A percentile compares a stretch with the other conserved stretches of the same genome.
Evolutionary conservation across 2,329 filamentous ascomycete species (phyloP).

Genomic region (Uncinocarpus reesii): DNA sequence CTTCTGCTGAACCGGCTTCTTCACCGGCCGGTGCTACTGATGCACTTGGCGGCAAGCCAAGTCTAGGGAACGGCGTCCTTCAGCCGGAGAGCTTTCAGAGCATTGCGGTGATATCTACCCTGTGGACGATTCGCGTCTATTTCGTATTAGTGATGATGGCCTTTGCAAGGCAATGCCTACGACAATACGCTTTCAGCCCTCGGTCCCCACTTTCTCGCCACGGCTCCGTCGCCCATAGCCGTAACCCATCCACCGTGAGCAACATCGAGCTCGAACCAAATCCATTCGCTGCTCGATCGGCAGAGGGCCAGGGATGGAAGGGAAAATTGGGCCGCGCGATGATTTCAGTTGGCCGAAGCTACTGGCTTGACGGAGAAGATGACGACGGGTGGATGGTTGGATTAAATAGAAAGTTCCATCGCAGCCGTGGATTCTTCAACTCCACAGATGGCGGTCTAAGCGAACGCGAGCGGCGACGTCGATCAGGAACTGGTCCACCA

Average conservation of each 20-base stretch:
- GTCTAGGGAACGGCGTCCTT: conserved; percentile 54
- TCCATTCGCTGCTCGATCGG: conserved; percentile 58
- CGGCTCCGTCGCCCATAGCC: conserved; percentile 25
- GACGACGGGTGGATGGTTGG: conserved; percentile 58
- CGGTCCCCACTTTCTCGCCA: conserved; percentile 23
- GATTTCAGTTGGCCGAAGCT: conserved; percentile 61
- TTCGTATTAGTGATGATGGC: conserved; percentile 75
- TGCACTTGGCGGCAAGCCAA: conserved; percentile 28
- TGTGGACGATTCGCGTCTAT: conserved; percentile 71
- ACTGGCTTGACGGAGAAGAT: conserved; percentile 64
- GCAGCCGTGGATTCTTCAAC: conserved; percentile 29
- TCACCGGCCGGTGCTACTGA: conserved; percentile 28
- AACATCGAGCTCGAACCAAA: conserved; percentile 45
- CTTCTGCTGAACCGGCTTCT: conserved; percentile 25
- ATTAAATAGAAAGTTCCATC: conserved; percentile 51
- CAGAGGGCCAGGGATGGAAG: conserved; percentile 69
- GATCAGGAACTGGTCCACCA: conserved; percentile 51
- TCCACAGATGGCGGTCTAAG: conserved; percentile 36
- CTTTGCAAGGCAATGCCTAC: conserved; percentile 66
- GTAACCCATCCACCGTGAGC: conserved; percentile 39
- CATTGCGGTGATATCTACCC: conserved; percentile 61
- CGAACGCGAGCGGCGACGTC: conserved; percentile 51
- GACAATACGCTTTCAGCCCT: conserved; percentile 53
- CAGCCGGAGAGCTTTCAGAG: conserved; percentile 61
- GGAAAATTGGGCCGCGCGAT: conserved; percentile 70